Percentiles rank a stretch among this genome's conserved stretches.
phyloP scores from a whole-genome alignment of 371 early-diverging fungal genomes.

The Actinomucor elegans region DNA sequence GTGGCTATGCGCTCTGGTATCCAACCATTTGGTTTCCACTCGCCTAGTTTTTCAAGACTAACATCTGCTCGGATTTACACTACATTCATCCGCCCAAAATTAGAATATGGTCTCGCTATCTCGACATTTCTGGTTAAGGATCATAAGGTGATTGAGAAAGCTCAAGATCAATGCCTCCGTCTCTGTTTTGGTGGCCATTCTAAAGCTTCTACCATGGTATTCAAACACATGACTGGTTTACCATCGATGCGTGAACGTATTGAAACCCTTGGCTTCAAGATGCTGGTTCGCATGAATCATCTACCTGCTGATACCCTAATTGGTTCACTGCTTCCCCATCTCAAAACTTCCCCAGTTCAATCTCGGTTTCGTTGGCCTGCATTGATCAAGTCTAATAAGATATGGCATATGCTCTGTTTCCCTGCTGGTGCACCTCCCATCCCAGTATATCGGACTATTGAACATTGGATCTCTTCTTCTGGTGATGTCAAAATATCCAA shows the following conservation, averaged over 20 bases:
- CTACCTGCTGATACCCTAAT: no score
- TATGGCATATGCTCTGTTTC: no score
- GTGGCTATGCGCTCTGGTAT: no score
- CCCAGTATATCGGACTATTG: no score
- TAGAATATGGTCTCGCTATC: constrained; percentile 21
- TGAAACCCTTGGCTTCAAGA: neutral
- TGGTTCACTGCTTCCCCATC: no score
- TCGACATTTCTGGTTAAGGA: neutral
- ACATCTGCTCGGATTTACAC: neutral
- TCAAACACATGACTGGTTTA: constrained; percentile 14
- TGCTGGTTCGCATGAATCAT: no score
- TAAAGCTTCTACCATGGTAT: constrained; percentile 7
- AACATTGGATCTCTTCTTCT: no score
- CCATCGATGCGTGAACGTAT: constrained; percentile 7
- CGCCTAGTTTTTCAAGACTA: neutral
- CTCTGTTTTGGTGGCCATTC: constrained; percentile 12
- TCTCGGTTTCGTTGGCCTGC: no score
- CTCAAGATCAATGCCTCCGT: constrained; percentile 16
- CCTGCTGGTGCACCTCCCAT: no score
- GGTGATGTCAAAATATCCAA: no score
- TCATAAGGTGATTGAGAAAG: neutral
- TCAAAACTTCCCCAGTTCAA: no score
- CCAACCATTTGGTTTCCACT: neutral
- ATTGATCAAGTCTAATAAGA: no score
- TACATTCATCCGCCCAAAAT: constrained; percentile 18